Base-by-base conservation (phyloP, 108 stramenopile genomes). In the Thalassiosira profunda region DNA sequence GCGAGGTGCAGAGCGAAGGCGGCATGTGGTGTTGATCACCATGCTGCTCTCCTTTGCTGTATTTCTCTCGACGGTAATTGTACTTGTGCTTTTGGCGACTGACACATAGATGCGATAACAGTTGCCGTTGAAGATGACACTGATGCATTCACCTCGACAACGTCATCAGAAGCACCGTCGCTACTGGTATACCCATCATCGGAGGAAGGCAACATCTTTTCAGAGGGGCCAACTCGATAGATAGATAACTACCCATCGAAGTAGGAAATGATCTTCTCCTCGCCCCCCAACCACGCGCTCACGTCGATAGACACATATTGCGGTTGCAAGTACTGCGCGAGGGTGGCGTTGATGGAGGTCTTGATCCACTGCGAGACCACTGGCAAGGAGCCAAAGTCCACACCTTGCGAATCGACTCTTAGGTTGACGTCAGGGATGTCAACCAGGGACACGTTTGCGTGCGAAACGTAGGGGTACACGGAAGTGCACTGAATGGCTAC, bases 311-410 rank as follows among this genome's bases (percentile, higher is more conserved):
- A 74, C 21, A 80, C 61, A 12, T 74, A 74, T 40, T 63, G 58
- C 1, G 79, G 79, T 24, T 49, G 21, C 6, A 74, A 23, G 33
- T 80, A 80, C 34, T 74, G 58, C 4, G 41, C 52, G 42, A 80
- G 59, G 25, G 61, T 26, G 11, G 58, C 8, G 28, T 52, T 37
- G 25, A 74, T 63, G 6, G 48, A 26, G 6, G 68, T 68, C 44
- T 80, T 74, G 26, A 80, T 68, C 79, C 79, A 80, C 44, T 67
- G 68, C 21, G 67, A 69, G 2, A 80, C 42, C 3, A 80, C 14
- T 20, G 79, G 79, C 43, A 80, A 63, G 5, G 79, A 74, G 0
- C 79, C 79, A 38, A 80, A 80, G 29, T 80, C 79, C 29, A 80
- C 66, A n/a, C 79, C 79, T 63, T 74, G 79, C 20, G 79, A 73